Evolutionary conservation across 495 filamentous ascomycete genomes (phyloP), one percentile per base, ranked within the genome.

Genomic region (Patellaria atrata): DNA sequence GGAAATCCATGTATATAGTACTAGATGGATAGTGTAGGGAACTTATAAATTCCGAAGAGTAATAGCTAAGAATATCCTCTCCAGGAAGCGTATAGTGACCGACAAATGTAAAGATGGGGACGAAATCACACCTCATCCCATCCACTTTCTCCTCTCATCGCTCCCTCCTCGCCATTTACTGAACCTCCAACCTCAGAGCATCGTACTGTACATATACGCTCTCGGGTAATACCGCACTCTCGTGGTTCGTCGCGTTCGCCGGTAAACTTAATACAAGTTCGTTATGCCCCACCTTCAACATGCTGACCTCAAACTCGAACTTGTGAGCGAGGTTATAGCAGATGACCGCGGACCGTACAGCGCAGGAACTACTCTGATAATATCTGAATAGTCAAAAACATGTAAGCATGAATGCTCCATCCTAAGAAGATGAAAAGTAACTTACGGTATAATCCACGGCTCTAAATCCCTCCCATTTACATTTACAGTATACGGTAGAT

Each of bases 181-280:
- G 37, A 23, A 75, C 25, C 43, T 74, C 68, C 14, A 72, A 35
- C 23, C 66, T 52, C 41, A 73, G 42, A 2, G 68, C 67, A 57
- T 72, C 67, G 50, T 75, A 73, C 48, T 74, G 67, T 10, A 73
- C 62, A 51, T 73, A 74, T 0, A 68, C 54, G 1, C 50, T 59
- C 29, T 44, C 47, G 0, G 67, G 62, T 16, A 74, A 35, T 13
- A 70, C 39, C 2, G 68, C 68, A 13, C 60, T 66, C 55, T 73
- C 68, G 13, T 56, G 59, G 40, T 73, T 53, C 8, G 64, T 68
- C 22, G 61, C 68, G 40, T 67, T 65, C 32, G 50, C 55, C 13
- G 71, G 68, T 17, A 73, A 43, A 44, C 60, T 60, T 25, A 72
- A 40, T 3, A 67, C 55, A 22, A 73, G 47, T 23, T 54, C 46